Conservation (phyloP, 192 early-diverging fungal species). For the Rhizophagus prolifer region DNA sequence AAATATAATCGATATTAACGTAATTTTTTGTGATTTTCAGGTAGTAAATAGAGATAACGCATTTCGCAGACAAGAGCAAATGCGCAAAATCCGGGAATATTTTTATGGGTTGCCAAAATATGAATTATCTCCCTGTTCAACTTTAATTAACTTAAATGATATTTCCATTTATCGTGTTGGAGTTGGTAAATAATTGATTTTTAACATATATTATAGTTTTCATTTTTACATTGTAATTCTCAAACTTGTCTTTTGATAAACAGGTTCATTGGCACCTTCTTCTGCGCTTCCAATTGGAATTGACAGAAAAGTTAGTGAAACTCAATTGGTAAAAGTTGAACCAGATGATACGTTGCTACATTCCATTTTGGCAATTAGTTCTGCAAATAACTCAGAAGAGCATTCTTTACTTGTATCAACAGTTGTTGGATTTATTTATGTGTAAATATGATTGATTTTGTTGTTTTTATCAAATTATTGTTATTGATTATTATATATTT, state of each 20-base stretch:
- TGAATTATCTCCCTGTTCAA: constrained; percentile 82
- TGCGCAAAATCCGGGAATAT: constrained; percentile 82
- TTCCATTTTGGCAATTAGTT: constrained; percentile 82
- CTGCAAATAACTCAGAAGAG: constrained; percentile 53
- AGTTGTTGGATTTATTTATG: constrained; percentile 81
- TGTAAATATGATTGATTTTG: constrained; percentile 49
- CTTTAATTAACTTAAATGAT: constrained; percentile 76
- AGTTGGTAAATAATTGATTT: constrained; percentile 47
- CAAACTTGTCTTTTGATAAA: background rate
- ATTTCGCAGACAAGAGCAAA: constrained; percentile 68
- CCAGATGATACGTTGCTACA: constrained; percentile 79
- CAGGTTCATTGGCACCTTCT: constrained; percentile 77
- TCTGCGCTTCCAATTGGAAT: constrained; percentile 89
- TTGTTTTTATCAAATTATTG: background rate
- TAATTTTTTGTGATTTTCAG: constrained; percentile 33
- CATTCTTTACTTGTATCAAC: constrained; percentile 61
- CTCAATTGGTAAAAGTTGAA: constrained; percentile 77
- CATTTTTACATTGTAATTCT: background rate
- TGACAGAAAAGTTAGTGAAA: constrained; percentile 75
- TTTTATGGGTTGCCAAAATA: constrained; percentile 86
- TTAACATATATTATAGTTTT: background rate
- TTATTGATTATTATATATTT: background rate
- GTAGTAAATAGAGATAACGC: constrained; percentile 83
- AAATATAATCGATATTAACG: background rate
- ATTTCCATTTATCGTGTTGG: constrained; percentile 76